phyloP scores from a whole-genome alignment of 805 yeast species.

The Spathaspora gorwiae region DNA sequence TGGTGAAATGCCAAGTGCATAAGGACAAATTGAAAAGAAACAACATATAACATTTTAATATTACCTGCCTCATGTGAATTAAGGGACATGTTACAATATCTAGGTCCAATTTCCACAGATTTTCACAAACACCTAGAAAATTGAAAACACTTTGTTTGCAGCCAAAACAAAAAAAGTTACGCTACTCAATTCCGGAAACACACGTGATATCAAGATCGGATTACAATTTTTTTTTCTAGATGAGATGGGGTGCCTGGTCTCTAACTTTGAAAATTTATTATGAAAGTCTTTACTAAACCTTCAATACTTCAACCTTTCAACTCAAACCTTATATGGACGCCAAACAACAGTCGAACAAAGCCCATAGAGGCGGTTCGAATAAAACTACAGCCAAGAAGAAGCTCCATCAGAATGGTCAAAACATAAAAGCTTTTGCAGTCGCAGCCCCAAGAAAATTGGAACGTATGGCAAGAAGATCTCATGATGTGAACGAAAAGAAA shows the following conservation, averaged over 20 bases:
- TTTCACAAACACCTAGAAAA: no score
- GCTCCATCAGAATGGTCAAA: slow-evolving; percentile 75
- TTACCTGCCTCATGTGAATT: no score
- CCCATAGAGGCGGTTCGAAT: slow-evolving; percentile 59
- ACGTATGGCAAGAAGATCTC: slow-evolving; percentile 75
- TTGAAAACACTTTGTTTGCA: background rate
- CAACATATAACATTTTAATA: background rate
- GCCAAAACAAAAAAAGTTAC: background rate
- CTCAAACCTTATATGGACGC: slow-evolving; percentile 10
- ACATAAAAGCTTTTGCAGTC: slow-evolving; percentile 42
- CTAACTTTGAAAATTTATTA: no score
- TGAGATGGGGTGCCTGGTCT: background rate
- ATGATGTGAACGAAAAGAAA: slow-evolving; percentile 77
- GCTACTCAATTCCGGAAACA: background rate
- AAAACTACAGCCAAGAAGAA: slow-evolving; percentile 73
- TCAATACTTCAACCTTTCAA: background rate
- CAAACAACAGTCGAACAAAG: slow-evolving; percentile 65
- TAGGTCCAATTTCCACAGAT: no score
- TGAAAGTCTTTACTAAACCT: background rate
- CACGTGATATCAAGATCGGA: background rate
- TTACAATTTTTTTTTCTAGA: background rate
- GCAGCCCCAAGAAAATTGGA: slow-evolving; percentile 76
- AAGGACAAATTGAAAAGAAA: background rate
- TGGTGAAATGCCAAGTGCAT: slow-evolving; percentile 17
- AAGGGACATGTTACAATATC: no score